A percentile compares a stretch with the other conserved stretches of the same genome.
Evolutionary conservation across 1,284 basidiomycete species (phyloP).

Genomic region (Apiotrichum porosum): DNA sequence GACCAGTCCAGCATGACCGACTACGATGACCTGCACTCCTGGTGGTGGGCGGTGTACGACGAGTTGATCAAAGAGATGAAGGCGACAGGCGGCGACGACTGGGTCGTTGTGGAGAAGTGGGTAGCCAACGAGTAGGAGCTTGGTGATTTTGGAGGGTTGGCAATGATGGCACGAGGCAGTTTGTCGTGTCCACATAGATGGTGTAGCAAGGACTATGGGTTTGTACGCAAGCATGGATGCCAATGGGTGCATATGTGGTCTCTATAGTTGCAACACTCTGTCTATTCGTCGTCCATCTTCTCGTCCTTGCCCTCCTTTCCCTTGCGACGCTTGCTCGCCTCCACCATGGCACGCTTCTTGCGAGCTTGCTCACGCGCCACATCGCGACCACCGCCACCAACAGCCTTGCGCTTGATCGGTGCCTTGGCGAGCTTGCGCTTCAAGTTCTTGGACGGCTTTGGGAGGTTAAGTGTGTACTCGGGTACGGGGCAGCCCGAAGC

Average conservation of each 20-base stretch:
- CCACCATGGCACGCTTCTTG: constrained; percentile 59
- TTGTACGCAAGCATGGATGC: no score
- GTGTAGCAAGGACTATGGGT: no score
- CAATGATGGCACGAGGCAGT: no score
- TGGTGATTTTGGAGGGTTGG: no score
- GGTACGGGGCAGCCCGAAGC: constrained; percentile 84
- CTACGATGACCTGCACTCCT: constrained; percentile 40
- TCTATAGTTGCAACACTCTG: no score
- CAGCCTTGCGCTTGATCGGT: constrained; percentile 67
- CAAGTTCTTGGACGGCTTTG: constrained; percentile 83
- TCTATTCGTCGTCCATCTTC: constrained; percentile 2
- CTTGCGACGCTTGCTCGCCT: constrained; percentile 45
- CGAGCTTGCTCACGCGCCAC: constrained; percentile 67
- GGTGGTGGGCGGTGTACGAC: constrained; percentile 50
- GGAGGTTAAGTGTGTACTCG: constrained; percentile 81
- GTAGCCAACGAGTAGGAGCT: constrained; percentile 19
- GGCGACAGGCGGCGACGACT: constrained; percentile 23
- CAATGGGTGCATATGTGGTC: no score
- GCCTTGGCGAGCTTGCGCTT: constrained; percentile 73
- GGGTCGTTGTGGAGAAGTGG: constrained; percentile 35
- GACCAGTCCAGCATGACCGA: constrained; percentile 31
- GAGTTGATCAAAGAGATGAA: constrained; percentile 38
- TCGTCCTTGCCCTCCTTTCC: constrained; percentile 6
- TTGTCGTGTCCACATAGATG: no score
- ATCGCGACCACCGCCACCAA: constrained; percentile 62